Base-by-base conservation (phyloP, 1,139 yeast species). In the Candida sanyaensis region DNA sequence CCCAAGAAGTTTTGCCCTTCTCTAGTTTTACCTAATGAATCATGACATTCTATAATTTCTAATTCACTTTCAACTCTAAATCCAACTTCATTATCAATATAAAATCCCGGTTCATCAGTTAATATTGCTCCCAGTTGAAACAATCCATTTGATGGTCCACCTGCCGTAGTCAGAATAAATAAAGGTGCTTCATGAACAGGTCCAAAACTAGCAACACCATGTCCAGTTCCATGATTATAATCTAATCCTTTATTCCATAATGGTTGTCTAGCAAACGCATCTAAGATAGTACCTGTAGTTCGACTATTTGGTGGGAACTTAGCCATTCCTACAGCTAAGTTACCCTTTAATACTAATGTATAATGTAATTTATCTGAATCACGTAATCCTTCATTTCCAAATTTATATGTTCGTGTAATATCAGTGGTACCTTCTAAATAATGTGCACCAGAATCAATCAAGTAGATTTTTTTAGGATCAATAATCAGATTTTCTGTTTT, bases 371-470 rank as follows among this genome's bases (percentile, higher is more conserved):
- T 71, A 63, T 58, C 62, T 37, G 54, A 66, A 11, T 53, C 66
- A 43, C 57, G 56, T 37, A 58, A 48, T 0, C 60, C 61, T 0
- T 60, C 60, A 36, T 58, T 39, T 5, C 72, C 73, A 55, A 80
- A 78, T 55, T 74, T 73, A 49, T 69, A 66, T 0, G 84, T 78
- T 49, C 86, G 64, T 2, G 86, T 80, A 9, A 80, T 80, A 58
- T 80, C 85, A 1, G 86, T 81, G 1, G 86, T 81, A 2, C 85
- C 85, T 58, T 81, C 83, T 43, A 80, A 64, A 56, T 69, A 81
- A 45, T 81, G 85, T 5, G 80, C 77, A 4, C 86, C 86, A 0
- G 83, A 71, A 59, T 81, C 86, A 34, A 78, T 55, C 36, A 81
- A 63, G 50, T 72, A 78, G 1, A 80, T 63, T 17, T 71, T 60